phyloP scores from a whole-genome alignment of 495 filamentous ascomycete genomes.

The Aspergillus nidulans region DNA sequence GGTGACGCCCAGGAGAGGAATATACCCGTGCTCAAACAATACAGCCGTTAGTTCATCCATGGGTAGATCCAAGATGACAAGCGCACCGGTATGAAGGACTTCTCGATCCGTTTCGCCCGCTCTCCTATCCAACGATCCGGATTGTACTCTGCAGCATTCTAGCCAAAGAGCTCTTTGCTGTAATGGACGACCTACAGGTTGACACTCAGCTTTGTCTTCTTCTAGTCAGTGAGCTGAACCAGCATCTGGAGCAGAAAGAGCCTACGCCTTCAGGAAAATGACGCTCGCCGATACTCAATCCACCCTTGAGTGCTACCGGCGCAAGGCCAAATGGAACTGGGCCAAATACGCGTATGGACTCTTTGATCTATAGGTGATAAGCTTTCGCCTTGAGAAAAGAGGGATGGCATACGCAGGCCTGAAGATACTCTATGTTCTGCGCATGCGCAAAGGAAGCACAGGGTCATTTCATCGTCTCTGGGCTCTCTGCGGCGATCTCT shows the following conservation, averaged over 20 bases:
- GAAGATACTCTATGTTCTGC: conserved; percentile 31
- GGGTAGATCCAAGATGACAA: background rate
- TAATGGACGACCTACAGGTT: conserved; percentile 44
- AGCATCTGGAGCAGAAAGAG: background rate
- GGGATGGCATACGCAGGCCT: conserved; percentile 28
- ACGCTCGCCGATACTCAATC: conserved; percentile 26
- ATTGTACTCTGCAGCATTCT: conserved; percentile 31
- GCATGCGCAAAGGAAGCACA: conserved; percentile 20
- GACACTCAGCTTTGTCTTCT: conserved; percentile 37
- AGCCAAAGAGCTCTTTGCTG: conserved; percentile 36
- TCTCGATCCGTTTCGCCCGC: conserved; percentile 26
- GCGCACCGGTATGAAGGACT: conserved; percentile 27
- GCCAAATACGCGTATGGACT: conserved; percentile 24
- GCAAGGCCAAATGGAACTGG: conserved; percentile 36
- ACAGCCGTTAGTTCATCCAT: background rate
- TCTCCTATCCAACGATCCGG: conserved; percentile 36
- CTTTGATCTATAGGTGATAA: conserved; percentile 40
- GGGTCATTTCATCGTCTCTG: conserved; percentile 19
- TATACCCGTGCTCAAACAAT: conserved; percentile 41
- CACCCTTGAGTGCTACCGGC: conserved; percentile 25
- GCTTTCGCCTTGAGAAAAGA: background rate
- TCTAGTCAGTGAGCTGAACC: background rate
- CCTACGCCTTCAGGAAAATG: conserved; percentile 36
- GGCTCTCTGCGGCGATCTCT: conserved; percentile 32
- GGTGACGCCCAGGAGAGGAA: conserved; percentile 36